Evolutionary conservation across 331 rosid species (phyloP).

Genomic region (Dryas integrifolia): DNA sequence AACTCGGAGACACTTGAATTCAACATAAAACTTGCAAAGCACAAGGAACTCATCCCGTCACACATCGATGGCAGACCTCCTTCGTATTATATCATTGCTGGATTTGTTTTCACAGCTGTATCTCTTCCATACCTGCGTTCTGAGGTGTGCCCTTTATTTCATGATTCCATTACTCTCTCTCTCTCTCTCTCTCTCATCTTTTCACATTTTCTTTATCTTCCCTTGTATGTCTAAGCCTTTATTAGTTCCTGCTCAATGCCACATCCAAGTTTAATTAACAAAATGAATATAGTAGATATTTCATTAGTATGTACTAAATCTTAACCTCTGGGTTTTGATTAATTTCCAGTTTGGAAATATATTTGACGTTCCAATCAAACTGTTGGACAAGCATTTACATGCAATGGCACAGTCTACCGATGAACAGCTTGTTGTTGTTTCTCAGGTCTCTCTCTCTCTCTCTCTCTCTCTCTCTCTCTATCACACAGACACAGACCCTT

Average conservation of each 20-base stretch:
- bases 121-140: constrained; percentile 83
- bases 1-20: constrained; percentile 47
- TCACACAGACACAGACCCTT: not conserved
- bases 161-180: not conserved
- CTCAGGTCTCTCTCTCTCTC: constrained; percentile 51
- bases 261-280: not conserved
- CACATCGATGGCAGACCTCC: constrained; percentile 80
- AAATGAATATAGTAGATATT: not conserved
- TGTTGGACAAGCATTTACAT: constrained; percentile 78
- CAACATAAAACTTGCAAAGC: constrained; percentile 54
- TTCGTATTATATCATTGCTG: constrained; percentile 77
- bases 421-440: constrained; percentile 71
- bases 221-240: not conserved
- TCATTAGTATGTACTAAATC: not conserved
- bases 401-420: constrained; percentile 66
- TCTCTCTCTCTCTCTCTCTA: constrained; percentile 14
- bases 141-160: constrained; percentile 48
- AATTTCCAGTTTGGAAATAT: constrained; percentile 62
- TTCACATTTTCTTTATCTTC: not conserved
- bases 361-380: constrained; percentile 67
- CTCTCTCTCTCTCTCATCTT: not conserved
- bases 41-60: constrained; percentile 77
- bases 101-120: constrained; percentile 67
- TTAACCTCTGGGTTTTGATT: constrained; percentile 19
- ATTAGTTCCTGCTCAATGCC: not conserved